phyloP scores from a whole-genome alignment of 495 filamentous ascomycete species.

The Trichocladium uniseriatum region DNA sequence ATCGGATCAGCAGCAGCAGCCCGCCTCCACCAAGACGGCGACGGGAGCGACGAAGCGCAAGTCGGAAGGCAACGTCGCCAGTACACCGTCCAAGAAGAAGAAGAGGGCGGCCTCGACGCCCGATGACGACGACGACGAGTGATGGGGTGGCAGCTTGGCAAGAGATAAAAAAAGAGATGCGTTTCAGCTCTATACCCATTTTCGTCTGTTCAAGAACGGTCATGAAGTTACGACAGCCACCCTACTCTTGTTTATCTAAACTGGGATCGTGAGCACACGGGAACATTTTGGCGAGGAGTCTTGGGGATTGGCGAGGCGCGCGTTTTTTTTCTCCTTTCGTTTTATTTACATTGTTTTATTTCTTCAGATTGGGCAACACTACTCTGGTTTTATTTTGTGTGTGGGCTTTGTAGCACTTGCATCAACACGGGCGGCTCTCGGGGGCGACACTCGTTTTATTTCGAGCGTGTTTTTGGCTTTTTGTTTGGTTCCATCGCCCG shows the following conservation, averaged over 20 bases:
- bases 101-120: conserved; percentile 36
- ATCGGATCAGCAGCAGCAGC: neutral
- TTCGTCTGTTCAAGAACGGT: conserved; percentile 17
- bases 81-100: conserved; percentile 45
- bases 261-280: conserved; percentile 13
- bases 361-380: conserved; percentile 17
- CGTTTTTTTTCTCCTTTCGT: neutral
- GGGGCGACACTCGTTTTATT: conserved; percentile 14
- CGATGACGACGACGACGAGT: conserved; percentile 45
- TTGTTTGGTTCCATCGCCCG: conserved; percentile 7
- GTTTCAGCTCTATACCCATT: conserved; percentile 21
- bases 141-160: conserved; percentile 18
- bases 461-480: conserved; percentile 4
- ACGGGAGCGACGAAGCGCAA: conserved; percentile 37
- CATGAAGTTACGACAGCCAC: conserved; percentile 30
- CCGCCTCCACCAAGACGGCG: conserved; percentile 25
- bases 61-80: conserved; percentile 32
- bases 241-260: conserved; percentile 21
- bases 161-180: conserved; percentile 6
- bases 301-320: conserved; percentile 6
- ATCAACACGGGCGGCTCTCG: conserved; percentile 12
- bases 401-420: conserved; percentile 7
- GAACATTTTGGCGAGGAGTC: conserved; percentile 23
- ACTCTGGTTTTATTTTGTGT: conserved; percentile 6
- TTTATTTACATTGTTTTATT: conserved; percentile 8